phyloP scores from a whole-genome alignment of 2,329 filamentous ascomycete species.

The Mycosphaerelloides madeirae region DNA sequence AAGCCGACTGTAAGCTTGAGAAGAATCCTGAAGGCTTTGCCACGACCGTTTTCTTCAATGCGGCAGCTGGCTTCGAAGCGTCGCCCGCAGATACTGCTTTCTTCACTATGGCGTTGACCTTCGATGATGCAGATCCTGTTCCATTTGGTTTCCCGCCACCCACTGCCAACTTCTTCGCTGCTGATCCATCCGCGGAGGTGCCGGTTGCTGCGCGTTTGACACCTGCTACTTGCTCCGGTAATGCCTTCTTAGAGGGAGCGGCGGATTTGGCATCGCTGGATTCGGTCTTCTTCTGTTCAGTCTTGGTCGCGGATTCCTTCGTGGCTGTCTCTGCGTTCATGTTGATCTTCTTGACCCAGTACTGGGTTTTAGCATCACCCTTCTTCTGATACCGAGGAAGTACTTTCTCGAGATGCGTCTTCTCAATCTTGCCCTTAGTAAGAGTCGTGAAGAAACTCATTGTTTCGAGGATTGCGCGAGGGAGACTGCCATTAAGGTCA shows the following conservation, averaged over 20 bases:
- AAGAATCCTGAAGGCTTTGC: constrained; percentile 45
- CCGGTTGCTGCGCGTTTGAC: constrained; percentile 31
- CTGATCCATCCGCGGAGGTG: constrained; percentile 19
- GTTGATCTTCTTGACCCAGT: constrained; percentile 56
- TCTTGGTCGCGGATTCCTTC: constrained; percentile 32
- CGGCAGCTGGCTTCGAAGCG: constrained; percentile 14
- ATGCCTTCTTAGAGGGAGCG: constrained; percentile 17
- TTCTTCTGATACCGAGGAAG: constrained; percentile 60
- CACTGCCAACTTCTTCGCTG: constrained; percentile 34
- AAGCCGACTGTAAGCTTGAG: constrained; percentile 42
- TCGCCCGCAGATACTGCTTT: constrained; percentile 18
- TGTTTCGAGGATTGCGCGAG: constrained; percentile 47
- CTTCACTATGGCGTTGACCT: constrained; percentile 23
- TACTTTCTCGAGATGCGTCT: constrained; percentile 62
- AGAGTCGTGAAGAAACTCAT: constrained; percentile 60
- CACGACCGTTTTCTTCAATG: constrained; percentile 30
- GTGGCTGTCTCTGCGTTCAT: constrained; percentile 27
- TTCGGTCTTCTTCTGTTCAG: constrained; percentile 37
- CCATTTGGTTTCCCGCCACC: constrained; percentile 19
- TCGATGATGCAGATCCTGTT: constrained; percentile 9
- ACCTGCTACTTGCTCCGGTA: constrained; percentile 30
- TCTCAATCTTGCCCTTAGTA: constrained; percentile 55
- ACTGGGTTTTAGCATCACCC: constrained; percentile 61
- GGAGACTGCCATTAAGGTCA: constrained; percentile 41
- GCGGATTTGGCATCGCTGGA: not conserved